phyloP scores from a whole-genome alignment of 108 stramenopile genomes.

The Bacterosira constricta region DNA sequence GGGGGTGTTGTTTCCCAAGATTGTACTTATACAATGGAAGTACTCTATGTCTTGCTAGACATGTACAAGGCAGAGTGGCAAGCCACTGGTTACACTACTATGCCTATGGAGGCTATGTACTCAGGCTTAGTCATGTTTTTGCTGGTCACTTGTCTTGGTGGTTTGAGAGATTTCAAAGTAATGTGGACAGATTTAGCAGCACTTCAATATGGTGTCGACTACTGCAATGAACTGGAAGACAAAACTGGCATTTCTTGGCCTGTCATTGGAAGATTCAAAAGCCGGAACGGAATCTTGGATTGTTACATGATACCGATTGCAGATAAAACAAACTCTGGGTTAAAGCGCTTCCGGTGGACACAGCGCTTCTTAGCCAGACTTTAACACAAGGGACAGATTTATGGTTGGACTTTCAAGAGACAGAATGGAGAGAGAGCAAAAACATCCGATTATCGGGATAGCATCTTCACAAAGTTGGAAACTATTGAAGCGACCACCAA shows the following conservation, averaged over 20 bases:
- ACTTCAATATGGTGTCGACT: slow-evolving; percentile 3
- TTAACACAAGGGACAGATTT: too few species aligned
- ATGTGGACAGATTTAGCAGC: too few species aligned
- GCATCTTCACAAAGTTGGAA: too few species aligned
- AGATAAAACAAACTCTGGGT: background rate
- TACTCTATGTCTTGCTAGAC: too few species aligned
- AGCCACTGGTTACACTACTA: too few species aligned
- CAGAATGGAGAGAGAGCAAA: too few species aligned
- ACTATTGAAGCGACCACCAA: too few species aligned
- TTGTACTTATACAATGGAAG: background rate
- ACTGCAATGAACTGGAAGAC: background rate
- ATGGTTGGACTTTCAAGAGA: too few species aligned
- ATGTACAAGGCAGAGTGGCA: background rate
- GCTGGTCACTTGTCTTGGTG: background rate
- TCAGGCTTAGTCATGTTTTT: too few species aligned
- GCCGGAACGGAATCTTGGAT: background rate
- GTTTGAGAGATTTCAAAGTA: slow-evolving; percentile 9
- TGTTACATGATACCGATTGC: slow-evolving; percentile 18
- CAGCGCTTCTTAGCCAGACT: too few species aligned
- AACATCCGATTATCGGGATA: too few species aligned
- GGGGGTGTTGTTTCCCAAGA: too few species aligned
- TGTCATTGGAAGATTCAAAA: slow-evolving; percentile 20
- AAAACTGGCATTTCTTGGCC: background rate
- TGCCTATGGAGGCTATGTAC: background rate
- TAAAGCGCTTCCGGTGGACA: slow-evolving; percentile 1